Evolutionary conservation across 164 flowering plant species (phyloP).

Genomic region (Tetrastigma voinierianum): DNA sequence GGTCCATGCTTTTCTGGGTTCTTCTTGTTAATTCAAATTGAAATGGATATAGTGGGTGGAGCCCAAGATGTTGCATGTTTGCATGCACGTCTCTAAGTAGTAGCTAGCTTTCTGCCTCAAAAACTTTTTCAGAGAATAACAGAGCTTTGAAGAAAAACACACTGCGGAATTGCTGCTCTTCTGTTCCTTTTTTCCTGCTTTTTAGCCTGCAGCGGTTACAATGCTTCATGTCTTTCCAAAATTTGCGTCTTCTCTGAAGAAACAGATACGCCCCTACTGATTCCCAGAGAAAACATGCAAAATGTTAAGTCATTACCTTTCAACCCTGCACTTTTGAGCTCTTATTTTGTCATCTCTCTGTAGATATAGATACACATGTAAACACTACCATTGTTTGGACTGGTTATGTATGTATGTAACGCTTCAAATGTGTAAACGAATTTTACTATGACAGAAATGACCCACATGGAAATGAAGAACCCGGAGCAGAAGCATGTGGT

Average conservation of each 20-base stretch:
- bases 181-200: background rate
- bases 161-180: conserved; percentile 13
- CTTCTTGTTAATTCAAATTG: too few relatives aligned
- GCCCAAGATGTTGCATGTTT: background rate
- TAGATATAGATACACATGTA: background rate
- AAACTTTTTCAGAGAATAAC: background rate
- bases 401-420: conserved; percentile 5
- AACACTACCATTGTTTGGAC: background rate
- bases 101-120: background rate
- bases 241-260: too few relatives aligned
- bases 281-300: background rate
- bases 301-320: background rate
- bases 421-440: background rate
- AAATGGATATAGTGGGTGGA: too few relatives aligned
- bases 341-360: background rate
- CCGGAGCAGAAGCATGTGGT: conserved; percentile 30
- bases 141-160: conserved; percentile 17
- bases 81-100: background rate
- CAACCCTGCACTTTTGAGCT: background rate
- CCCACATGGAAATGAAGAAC: conserved; percentile 36
- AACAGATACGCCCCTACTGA: background rate
- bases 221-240: conserved; percentile 1
- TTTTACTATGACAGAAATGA: conserved; percentile 22
- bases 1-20: too few relatives aligned
- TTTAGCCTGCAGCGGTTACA: background rate